Conservation (phyloP, 768 basidiomycete species). For the Termitomyces eurrhizus region DNA sequence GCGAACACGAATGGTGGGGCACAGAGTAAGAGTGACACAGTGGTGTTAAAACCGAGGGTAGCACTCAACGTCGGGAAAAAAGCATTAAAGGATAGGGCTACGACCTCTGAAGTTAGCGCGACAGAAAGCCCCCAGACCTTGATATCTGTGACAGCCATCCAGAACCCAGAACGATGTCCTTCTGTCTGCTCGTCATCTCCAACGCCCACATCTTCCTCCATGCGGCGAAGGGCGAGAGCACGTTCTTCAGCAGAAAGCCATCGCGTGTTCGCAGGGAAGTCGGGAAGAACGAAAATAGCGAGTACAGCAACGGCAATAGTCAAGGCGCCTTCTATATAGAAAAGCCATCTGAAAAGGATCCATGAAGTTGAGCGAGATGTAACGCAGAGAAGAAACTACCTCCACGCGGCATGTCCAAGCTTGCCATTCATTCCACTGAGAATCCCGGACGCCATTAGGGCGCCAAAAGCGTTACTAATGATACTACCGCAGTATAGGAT, state of each 20-base stretch:
- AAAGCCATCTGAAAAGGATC: slow-evolving; percentile 54
- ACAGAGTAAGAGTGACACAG: slow-evolving; percentile 56
- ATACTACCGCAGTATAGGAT: slow-evolving; percentile 68
- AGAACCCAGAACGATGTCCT: slow-evolving; percentile 39
- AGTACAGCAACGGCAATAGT: slow-evolving; percentile 47
- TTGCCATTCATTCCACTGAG: slow-evolving; percentile 68
- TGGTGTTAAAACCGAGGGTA: slow-evolving; percentile 65
- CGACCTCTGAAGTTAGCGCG: slow-evolving; percentile 34
- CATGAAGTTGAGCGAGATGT: not conserved
- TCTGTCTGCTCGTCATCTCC: slow-evolving; percentile 22
- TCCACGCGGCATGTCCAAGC: slow-evolving; percentile 69
- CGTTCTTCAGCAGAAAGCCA: slow-evolving; percentile 60
- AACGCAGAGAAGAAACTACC: slow-evolving; percentile 31
- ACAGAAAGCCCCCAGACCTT: slow-evolving; percentile 64
- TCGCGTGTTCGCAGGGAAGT: slow-evolving; percentile 55
- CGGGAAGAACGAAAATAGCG: slow-evolving; percentile 66
- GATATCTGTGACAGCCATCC: slow-evolving; percentile 61
- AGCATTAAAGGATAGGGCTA: slow-evolving; percentile 66
- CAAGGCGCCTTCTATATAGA: slow-evolving; percentile 62
- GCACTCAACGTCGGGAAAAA: slow-evolving; percentile 70
- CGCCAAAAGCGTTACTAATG: slow-evolving; percentile 79
- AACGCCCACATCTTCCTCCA: slow-evolving; percentile 54
- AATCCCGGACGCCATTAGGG: slow-evolving; percentile 74
- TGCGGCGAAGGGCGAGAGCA: slow-evolving; percentile 51
- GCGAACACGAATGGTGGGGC: slow-evolving; percentile 64